Percentiles rank a stretch among this genome's conserved stretches.
These are phyloP conservation scores for Colletotrichum limetticola DNA, from an alignment of 2,329 filamentous ascomycete genomes.

Conservation along the genomic window DNA sequence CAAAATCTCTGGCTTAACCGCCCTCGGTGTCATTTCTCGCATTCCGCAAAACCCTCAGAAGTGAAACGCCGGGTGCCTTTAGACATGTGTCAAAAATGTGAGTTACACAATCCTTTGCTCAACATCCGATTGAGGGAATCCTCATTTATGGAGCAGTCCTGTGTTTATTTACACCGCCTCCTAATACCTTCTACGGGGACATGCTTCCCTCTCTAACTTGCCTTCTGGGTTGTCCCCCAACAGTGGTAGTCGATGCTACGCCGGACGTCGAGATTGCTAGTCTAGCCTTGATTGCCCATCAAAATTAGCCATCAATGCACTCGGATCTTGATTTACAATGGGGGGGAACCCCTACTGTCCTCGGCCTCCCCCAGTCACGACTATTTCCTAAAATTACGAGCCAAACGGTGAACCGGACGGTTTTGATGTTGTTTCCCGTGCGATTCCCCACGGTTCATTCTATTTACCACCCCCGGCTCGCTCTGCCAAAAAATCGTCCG, in stretches of 20 bases:
- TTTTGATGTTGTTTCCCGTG: neutral
- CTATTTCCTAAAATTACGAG: neutral
- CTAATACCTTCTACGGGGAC: neutral
- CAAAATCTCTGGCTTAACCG: neutral
- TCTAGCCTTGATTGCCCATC: slow-evolving; percentile 29
- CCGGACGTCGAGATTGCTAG: slow-evolving; percentile 20
- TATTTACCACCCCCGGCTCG: slow-evolving; percentile 1
- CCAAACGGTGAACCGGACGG: neutral
- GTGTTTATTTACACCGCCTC: neutral
- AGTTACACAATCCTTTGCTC: slow-evolving; percentile 3
- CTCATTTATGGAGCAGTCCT: neutral
- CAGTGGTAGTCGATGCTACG: slow-evolving; percentile 11
- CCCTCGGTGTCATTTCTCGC: neutral
- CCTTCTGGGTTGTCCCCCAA: neutral
- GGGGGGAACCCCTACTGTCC: slow-evolving; percentile 15
- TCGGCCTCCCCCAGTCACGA: neutral
- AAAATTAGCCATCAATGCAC: slow-evolving; percentile 32
- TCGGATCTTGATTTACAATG: slow-evolving; percentile 18
- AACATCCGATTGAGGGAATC: neutral
- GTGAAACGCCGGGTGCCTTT: slow-evolving; percentile 5
- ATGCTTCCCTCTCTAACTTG: neutral
- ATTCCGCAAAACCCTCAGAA: neutral
- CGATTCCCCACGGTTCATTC: neutral
- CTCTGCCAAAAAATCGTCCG: slow-evolving; percentile 4
- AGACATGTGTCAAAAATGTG: neutral